Evolutionary conservation across 495 filamentous ascomycete species (phyloP), one percentile per base, ranked within the genome.

Genomic region (Platismatia glauca): DNA sequence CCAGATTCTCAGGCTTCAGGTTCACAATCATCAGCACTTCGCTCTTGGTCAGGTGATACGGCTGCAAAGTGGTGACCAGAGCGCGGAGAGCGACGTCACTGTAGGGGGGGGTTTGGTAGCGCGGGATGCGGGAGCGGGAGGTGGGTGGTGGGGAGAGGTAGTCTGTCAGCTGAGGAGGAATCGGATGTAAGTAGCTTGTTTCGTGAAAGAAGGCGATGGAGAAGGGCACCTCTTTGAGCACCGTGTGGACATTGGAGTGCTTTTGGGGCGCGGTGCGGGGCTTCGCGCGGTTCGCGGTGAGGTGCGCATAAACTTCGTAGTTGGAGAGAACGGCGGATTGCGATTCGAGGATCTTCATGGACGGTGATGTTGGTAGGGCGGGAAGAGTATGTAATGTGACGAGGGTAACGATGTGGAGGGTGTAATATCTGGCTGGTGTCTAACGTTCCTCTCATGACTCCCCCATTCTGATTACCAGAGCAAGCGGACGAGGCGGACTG

Each of bases 1-100:
- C 75, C 12, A 72, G 63, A 12, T 69, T 73, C 18, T 67, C 68
- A 4, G 79, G 79, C 52, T 78, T 61, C 18, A 86, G 68, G 66
- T 88, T 87, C 7, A 86, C 64, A 41, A 87, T 82, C 82, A 84
- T 86, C 9, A 88, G 68, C 15, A 85, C 71, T 70, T 88, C 85
- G 0, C 79, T 78, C 72, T 88, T 87, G 29, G 79, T 82, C 43
- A 86, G 69, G n/a, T 75, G 73, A 61, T 74, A 84, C 0, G 77
- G 76, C 55, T 74, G 71, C 13, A 84, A 64, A 18, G 67, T 61
- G 3, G 67, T 65, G 9, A 83, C 43, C 5, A 57, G 58, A 55
- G 27, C 60, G 63, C 27, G 52, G 38, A 63, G 46, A 39, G 63
- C 43, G 44, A 22, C 55, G 48, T 55, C 58, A 52, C 57, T 63